Evolutionary conservation across 495 filamentous ascomycete genomes (phyloP), one percentile per base, ranked within the genome.

Genomic region (Aspergillus mulundensis): DNA sequence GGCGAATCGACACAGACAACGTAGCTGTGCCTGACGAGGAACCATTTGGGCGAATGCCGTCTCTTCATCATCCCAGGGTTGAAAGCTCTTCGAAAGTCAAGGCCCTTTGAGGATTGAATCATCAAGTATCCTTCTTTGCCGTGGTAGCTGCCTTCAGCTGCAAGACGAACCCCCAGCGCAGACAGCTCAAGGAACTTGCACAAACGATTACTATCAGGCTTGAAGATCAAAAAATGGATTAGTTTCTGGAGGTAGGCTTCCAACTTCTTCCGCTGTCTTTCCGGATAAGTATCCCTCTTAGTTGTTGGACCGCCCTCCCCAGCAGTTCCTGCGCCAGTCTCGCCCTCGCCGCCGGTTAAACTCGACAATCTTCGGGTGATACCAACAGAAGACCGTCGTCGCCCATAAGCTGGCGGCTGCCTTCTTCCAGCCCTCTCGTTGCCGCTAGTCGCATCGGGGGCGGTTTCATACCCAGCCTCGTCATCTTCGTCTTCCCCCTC

Each of bases 181-280:
- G 94, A 97, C 5, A 99, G 70, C 68, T 99, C 94, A 12, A 99
- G 75, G 66, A 99, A 99, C 62, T 92, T 93, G 74, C 94, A 99
- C 12, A 99, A 75, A 12, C 94, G 84, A 64, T 96, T 99, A 70
- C 91, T 96, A 63, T 97, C 95, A 15, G 94, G 84, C 42, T 94
- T 84, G 72, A 99, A 97, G 61, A 97, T 97, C 61, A 97, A 81
- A 78, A 89, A 95, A 18, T 88, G 81, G 21, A 96, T 95, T 84
- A 97, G 86, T 62, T 92, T 87, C 61, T 93, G 89, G n/a, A 99
- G 75, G 66, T 99, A 99, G 32, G 81, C 81, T 66, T 97, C 94
- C 11, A 99, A 76, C 61, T 90, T 91, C 68, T 84, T 87, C 49
- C 93, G 82, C 67, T 97, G 91, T 47, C 84, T 82, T 65, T 86